Evolutionary conservation across 2,329 filamentous ascomycete genomes (phyloP), one percentile per base, ranked within the genome.

Genomic region (Rhynchosporium secalis): DNA sequence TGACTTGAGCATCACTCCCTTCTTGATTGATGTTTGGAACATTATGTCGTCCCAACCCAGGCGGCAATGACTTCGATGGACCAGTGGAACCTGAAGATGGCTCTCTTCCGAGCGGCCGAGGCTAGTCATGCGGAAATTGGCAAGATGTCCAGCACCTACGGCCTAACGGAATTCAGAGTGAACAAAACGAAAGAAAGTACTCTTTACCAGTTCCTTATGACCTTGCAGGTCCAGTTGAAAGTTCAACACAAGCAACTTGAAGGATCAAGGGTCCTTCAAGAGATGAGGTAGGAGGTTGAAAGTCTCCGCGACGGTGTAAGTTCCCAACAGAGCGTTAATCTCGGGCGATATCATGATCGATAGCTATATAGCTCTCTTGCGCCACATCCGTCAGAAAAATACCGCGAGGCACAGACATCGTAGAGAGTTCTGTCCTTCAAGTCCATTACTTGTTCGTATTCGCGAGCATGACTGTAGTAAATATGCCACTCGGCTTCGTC

Each of bases 361-460:
- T n/a, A 36, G 5, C 13, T 9, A n/a, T 7, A 36, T 26, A 52
- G 48, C 48, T 52, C 15, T 38, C 40, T 41, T 28, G 29, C 10
- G 56, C 56, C 56, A 58, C 47, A 38, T 57, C 55, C 28, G 41
- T 57, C 6, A 47, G 45, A 29, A 31, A 47, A 36, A 28, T 43
- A 20, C 33, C 41, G n/a, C 28, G 41, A 28, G 31, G 41, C 4
- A 36, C 28, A 38, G 45, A 57, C 10, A 36, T 45, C 29, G 36
- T 26, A 1, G 26, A 43, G 28, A 56, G 43, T 12, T 46, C 15
- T 4, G n/a, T 40, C 29, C 56, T 7, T 13, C 56, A 58, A 20
- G 40, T 28, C 9, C 56, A 58, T 5, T 47, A 47, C 56, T 12
- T 46, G 9, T 46, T 46, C 6, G 43, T 49, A 8, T 40, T 46